Evolutionary conservation across 2,329 filamentous ascomycete genomes (phyloP).

Genomic region (Thielaviopsis populi): DNA sequence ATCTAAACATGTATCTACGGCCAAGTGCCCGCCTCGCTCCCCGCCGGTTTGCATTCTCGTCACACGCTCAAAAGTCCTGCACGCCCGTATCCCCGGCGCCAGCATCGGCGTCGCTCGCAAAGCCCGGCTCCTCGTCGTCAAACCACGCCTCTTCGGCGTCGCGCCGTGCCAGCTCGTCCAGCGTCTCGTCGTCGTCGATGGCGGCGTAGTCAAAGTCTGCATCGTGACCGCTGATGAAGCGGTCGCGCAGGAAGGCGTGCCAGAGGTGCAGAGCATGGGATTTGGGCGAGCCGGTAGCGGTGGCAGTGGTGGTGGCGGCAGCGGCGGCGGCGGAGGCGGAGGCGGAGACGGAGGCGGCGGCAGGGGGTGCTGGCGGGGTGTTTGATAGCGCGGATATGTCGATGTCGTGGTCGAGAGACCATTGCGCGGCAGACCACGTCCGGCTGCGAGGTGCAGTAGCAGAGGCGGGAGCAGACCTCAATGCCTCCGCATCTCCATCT

Average conservation of each 20-base stretch:
- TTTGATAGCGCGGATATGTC: neutral
- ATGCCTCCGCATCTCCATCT: neutral
- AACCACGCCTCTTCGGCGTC: conserved; percentile 64
- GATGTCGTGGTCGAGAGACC: neutral
- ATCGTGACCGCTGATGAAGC: conserved; percentile 63
- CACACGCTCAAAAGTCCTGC: conserved; percentile 50
- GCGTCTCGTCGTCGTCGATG: conserved; percentile 59
- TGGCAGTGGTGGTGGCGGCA: neutral
- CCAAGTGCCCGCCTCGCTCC: too few species aligned
- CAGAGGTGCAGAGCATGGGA: conserved; percentile 56
- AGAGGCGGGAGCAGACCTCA: neutral
- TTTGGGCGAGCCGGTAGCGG: conserved; percentile 20
- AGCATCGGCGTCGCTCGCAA: conserved; percentile 33
- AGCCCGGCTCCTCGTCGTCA: conserved; percentile 59
- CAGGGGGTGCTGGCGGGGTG: neutral
- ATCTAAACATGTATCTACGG: too few species aligned
- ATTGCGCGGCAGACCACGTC: neutral
- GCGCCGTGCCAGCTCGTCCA: conserved; percentile 41
- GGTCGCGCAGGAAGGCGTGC: conserved; percentile 53
- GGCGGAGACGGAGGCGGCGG: too few species aligned
- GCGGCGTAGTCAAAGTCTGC: conserved; percentile 60
- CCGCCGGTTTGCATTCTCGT: too few species aligned
- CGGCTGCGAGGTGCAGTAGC: neutral
- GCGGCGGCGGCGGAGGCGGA: neutral
- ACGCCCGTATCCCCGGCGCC: conserved; percentile 49